Conservation (phyloP, 768 basidiomycete species). For the Thelephora aurantiotincta region DNA sequence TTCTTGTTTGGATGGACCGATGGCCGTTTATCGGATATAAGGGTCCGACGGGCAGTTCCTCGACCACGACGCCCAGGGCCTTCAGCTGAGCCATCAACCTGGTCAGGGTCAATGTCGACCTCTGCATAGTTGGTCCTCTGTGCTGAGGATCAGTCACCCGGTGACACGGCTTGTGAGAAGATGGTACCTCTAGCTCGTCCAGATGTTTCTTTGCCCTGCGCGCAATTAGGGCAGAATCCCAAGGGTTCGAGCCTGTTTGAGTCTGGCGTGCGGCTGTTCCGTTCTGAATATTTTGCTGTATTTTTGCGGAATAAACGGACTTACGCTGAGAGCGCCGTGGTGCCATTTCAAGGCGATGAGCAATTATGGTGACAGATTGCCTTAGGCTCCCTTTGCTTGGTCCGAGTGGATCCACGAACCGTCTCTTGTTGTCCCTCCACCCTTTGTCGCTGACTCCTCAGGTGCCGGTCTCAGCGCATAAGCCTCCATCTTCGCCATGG, state of each 20-base stretch:
- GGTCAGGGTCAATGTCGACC: slow-evolving; percentile 26
- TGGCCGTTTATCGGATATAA: slow-evolving; percentile 65
- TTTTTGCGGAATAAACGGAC: too few species aligned
- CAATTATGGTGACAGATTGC: neutral
- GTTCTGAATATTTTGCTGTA: slow-evolving; percentile 11
- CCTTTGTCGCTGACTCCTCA: too few species aligned
- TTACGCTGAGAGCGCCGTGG: slow-evolving; percentile 1
- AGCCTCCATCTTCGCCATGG: neutral
- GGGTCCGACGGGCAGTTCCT: slow-evolving; percentile 52
- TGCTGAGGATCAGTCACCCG: slow-evolving; percentile 5
- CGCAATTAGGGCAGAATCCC: slow-evolving; percentile 54
- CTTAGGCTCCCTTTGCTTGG: neutral
- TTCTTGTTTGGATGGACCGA: slow-evolving; percentile 55
- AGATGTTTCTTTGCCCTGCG: slow-evolving; percentile 68
- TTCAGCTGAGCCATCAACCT: slow-evolving; percentile 28
- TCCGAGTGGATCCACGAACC: too few species aligned
- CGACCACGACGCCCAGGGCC: slow-evolving; percentile 32
- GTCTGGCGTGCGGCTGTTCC: slow-evolving; percentile 33
- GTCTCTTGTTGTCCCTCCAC: too few species aligned
- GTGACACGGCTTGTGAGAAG: slow-evolving; percentile 1
- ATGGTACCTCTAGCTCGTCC: slow-evolving; percentile 67
- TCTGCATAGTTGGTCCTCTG: slow-evolving; percentile 74
- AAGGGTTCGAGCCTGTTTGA: slow-evolving; percentile 16
- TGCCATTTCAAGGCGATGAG: neutral
- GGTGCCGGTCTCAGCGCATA: too few species aligned